phyloP scores from a whole-genome alignment of 2,329 filamentous ascomycete species.

The Coniochaeta sp. region DNA sequence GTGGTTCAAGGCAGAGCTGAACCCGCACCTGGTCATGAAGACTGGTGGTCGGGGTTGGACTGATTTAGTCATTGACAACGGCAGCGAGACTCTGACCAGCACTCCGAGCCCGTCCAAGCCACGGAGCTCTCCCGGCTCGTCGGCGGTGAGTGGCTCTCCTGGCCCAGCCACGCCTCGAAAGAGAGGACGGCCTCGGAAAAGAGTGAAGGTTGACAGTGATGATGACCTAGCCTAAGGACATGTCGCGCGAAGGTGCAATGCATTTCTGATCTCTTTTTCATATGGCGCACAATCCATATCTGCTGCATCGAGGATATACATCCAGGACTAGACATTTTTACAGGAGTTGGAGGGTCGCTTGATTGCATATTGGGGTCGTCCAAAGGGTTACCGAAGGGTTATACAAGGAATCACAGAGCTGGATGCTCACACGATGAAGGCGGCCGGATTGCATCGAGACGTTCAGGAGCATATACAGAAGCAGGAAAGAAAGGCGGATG shows the following conservation, averaged over 20 bases:
- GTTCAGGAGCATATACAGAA: neutral
- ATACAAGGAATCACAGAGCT: no score
- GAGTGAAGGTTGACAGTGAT: slow-evolving; percentile 10
- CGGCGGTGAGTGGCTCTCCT: neutral
- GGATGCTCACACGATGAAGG: neutral
- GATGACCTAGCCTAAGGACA: slow-evolving; percentile 9
- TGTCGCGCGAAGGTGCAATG: neutral
- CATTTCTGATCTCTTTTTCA: neutral
- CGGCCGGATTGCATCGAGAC: neutral
- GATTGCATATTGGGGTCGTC: neutral
- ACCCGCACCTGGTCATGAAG: slow-evolving; percentile 45
- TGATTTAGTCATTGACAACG: slow-evolving; percentile 5
- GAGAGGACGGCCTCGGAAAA: slow-evolving; percentile 9
- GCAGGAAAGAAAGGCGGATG: neutral
- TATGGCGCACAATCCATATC: neutral
- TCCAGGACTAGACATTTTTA: neutral
- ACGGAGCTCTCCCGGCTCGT: slow-evolving; percentile 3
- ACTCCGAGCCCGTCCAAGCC: neutral
- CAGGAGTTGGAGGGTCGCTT: neutral
- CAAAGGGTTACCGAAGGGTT: no score
- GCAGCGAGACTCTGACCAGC: neutral
- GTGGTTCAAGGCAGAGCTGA: slow-evolving; percentile 56
- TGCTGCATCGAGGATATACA: neutral
- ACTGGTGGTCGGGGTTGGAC: slow-evolving; percentile 37
- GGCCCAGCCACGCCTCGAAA: neutral